phyloP scores from a whole-genome alignment of 2,329 filamentous ascomycete species.

The Colletotrichum cuscutae region DNA sequence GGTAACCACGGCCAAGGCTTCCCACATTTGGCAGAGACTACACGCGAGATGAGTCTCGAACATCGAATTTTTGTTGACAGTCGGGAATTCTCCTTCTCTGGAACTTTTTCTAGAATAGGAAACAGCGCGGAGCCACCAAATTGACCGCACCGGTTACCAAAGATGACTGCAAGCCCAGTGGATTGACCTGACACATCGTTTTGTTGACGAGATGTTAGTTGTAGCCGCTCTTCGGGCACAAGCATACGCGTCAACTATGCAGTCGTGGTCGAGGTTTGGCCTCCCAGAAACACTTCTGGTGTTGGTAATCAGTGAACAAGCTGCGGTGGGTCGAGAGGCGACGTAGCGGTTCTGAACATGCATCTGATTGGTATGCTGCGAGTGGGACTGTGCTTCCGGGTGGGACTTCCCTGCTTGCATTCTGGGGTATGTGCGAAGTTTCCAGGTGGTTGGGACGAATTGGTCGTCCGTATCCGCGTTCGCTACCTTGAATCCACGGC shows the following conservation, averaged over 20 bases:
- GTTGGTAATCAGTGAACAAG: not conserved
- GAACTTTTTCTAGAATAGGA: not conserved
- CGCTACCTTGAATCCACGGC: not conserved
- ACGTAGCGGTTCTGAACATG: not conserved
- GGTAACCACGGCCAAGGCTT: slow-evolving; percentile 15
- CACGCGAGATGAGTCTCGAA: slow-evolving; percentile 17
- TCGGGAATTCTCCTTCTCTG: not conserved
- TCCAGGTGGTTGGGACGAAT: slow-evolving; percentile 29
- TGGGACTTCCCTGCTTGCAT: slow-evolving; percentile 15
- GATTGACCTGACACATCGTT: not conserved
- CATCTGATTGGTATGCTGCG: slow-evolving; percentile 4
- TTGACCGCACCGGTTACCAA: not conserved
- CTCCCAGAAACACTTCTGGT: not conserved
- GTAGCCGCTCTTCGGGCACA: not conserved
- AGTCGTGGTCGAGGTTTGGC: not conserved
- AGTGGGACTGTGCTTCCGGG: not conserved
- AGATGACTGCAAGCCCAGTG: not conserved
- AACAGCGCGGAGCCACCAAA: not conserved
- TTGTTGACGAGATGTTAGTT: too few species aligned
- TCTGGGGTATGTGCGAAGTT: slow-evolving; percentile 15
- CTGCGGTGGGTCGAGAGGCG: not conserved
- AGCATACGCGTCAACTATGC: not conserved
- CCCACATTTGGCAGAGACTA: not conserved
- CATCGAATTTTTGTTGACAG: not conserved
- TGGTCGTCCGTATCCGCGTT: not conserved